A percentile compares a stretch with the other conserved stretches of the same genome.
Evolutionary conservation across 805 yeast genomes (phyloP).

Genomic region (Brettanomyces anomalus): DNA sequence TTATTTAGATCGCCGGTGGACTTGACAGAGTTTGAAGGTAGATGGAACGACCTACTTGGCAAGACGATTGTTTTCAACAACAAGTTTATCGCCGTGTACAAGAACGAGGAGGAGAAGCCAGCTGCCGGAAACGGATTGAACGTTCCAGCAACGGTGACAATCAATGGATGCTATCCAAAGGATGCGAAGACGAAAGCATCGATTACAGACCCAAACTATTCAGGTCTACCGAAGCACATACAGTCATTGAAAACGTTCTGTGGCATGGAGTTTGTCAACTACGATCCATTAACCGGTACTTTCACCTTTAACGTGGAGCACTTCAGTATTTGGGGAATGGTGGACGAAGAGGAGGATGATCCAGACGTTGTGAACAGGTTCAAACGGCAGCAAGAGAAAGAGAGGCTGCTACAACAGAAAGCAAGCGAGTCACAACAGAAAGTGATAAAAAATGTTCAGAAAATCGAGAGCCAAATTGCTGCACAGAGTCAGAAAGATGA

Average conservation of each 20-base stretch:
- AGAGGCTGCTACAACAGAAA: slow-evolving; percentile 1
- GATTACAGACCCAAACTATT: slow-evolving; percentile 2
- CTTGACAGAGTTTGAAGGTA: slow-evolving; percentile 39
- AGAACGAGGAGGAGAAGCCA: slow-evolving; percentile 45
- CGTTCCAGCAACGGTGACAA: slow-evolving; percentile 65
- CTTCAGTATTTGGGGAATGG: slow-evolving; percentile 90
- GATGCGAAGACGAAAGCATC: slow-evolving; percentile 27
- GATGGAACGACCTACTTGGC: slow-evolving; percentile 32
- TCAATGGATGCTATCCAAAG: slow-evolving; percentile 52
- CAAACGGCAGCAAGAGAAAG: slow-evolving; percentile 19
- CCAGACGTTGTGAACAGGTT: slow-evolving; percentile 29
- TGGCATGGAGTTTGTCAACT: slow-evolving; percentile 76
- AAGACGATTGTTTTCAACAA: slow-evolving; percentile 37
- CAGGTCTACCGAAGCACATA: slow-evolving; percentile 38
- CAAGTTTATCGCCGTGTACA: slow-evolving; percentile 52
- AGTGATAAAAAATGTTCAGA: background rate
- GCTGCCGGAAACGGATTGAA: slow-evolving; percentile 61
- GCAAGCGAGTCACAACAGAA: background rate
- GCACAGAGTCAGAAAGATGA: no score
- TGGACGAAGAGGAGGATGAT: slow-evolving; percentile 56
- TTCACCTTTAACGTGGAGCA: slow-evolving; percentile 85
- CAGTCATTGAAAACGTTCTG: slow-evolving; percentile 40
- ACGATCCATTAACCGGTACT: slow-evolving; percentile 61
- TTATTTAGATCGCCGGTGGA: slow-evolving; percentile 65
- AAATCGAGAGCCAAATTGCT: background rate